Percentiles rank a stretch among this genome's conserved stretches.
Evolutionary conservation across 2,329 filamentous ascomycete species (phyloP).

Genomic region (Epichloe brachyelytri): DNA sequence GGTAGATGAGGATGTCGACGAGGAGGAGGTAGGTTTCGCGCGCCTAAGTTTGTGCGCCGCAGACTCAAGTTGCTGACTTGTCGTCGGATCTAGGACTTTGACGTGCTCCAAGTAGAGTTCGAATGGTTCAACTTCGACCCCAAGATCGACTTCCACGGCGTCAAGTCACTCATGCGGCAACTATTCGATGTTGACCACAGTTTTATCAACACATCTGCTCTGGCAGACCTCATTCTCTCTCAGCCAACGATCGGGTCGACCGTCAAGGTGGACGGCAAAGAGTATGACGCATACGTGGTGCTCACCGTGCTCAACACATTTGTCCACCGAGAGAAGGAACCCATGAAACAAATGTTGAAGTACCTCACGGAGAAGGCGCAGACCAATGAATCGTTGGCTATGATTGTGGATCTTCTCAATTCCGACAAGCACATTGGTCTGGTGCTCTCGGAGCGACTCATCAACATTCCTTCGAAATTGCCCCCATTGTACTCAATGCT

Average conservation of each 20-base stretch:
- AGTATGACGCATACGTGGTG: conserved; percentile 85
- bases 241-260: conserved; percentile 86
- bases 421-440: conserved; percentile 57
- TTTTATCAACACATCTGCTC: conserved; percentile 74
- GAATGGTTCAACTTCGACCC: conserved; percentile 96
- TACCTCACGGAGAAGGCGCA: conserved; percentile 54
- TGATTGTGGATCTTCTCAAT: conserved; percentile 43
- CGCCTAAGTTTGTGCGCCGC: neutral
- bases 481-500: conserved; percentile 90
- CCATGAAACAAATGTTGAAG: conserved; percentile 54
- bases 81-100: conserved; percentile 51
- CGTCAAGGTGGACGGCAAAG: conserved; percentile 92
- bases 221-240: conserved; percentile 75
- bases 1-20: conserved; percentile 39
- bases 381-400: conserved; percentile 40
- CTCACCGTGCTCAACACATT: conserved; percentile 75
- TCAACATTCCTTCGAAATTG: conserved; percentile 92
- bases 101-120: conserved; percentile 91
- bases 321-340: conserved; percentile 63
- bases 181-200: conserved; percentile 80
- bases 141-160: conserved; percentile 84
- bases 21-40: conserved; percentile 33
- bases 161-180: conserved; percentile 81
- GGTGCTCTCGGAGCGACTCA: conserved; percentile 80
- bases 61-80: conserved; percentile 1